phyloP scores from a whole-genome alignment of 2,329 filamentous ascomycete species.

The Ophiostoma pallidulum region DNA sequence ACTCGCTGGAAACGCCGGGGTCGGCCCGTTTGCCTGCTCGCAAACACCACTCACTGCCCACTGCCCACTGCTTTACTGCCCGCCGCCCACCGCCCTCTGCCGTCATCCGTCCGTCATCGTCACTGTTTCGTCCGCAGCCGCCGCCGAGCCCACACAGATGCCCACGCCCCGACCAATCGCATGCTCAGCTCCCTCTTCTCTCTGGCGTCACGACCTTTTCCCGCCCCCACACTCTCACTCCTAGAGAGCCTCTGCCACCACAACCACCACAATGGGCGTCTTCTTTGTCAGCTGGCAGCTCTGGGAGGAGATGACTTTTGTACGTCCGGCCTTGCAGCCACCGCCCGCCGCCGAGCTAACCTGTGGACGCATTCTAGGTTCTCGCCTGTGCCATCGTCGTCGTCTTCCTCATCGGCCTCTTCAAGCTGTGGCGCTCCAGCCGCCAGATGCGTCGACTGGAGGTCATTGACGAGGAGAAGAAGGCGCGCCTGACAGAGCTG shows the following conservation, averaged over 20 bases:
- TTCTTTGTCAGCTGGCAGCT: conserved; percentile 66
- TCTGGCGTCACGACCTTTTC: too few relatives aligned
- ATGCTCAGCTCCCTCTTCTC: too few relatives aligned
- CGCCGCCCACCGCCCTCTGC: neutral
- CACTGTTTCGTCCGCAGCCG: neutral
- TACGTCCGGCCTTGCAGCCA: conserved; percentile 28
- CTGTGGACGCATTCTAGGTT: conserved; percentile 39
- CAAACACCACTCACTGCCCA: too few relatives aligned
- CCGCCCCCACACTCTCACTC: neutral
- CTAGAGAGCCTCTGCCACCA: neutral
- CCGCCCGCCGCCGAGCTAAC: neutral
- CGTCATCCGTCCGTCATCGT: neutral
- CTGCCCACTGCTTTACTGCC: too few relatives aligned
- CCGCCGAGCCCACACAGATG: neutral
- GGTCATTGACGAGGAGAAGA: conserved; percentile 57
- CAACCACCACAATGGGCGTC: conserved; percentile 26
- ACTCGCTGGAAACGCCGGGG: neutral
- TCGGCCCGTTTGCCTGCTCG: neutral
- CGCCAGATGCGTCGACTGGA: conserved; percentile 47
- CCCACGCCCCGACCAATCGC: too few relatives aligned
- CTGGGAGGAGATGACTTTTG: conserved; percentile 87
- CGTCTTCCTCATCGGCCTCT: conserved; percentile 58
- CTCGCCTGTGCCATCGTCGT: conserved; percentile 60
- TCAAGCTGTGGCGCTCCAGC: conserved; percentile 57
- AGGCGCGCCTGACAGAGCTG: conserved; percentile 42